Percentiles rank a stretch among this genome's conserved stretches.
phyloP scores from a whole-genome alignment of 2,329 filamentous ascomycete species.

The Plectosphaerella cucumerina region DNA sequence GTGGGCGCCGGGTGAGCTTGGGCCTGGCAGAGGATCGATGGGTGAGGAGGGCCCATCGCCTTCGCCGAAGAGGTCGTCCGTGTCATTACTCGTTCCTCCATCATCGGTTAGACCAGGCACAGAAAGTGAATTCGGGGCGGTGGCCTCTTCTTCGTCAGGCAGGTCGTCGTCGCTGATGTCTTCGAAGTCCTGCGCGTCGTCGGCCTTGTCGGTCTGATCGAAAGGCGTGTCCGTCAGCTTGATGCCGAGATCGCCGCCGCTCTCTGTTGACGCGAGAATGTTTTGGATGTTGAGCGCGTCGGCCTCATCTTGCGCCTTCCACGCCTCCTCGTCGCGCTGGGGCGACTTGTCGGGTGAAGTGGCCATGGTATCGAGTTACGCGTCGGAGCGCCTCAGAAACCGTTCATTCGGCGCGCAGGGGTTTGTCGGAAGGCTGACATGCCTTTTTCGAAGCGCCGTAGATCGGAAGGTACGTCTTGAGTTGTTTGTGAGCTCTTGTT shows the following conservation, averaged over 20 bases:
- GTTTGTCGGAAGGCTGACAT: not conserved
- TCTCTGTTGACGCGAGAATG: constrained; percentile 37
- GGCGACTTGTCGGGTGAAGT: constrained; percentile 12
- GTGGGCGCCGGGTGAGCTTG: constrained; percentile 39
- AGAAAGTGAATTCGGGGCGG: constrained; percentile 36
- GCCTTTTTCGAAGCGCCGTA: not conserved
- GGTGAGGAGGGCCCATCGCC: constrained; percentile 43
- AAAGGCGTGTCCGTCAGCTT: constrained; percentile 44
- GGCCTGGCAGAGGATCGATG: constrained; percentile 33
- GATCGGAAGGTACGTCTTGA: too few species aligned
- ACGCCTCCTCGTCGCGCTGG: constrained; percentile 30
- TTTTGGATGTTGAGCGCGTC: constrained; percentile 45
- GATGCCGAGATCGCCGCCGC: constrained; percentile 31
- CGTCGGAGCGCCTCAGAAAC: constrained; percentile 7
- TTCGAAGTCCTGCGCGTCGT: constrained; percentile 85
- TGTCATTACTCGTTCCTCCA: constrained; percentile 54
- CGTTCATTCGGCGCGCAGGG: constrained; percentile 4
- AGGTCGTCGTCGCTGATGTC: constrained; percentile 91
- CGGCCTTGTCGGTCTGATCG: constrained; percentile 74
- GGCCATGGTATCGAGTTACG: constrained; percentile 8
- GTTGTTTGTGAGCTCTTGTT: too few species aligned
- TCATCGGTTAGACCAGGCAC: constrained; percentile 56
- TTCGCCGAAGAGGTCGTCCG: constrained; percentile 68
- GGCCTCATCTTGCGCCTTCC: constrained; percentile 39
- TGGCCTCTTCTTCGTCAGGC: constrained; percentile 68